Conservation (phyloP, 1,284 basidiomycete species). For the Termitomyces sp. region DNA sequence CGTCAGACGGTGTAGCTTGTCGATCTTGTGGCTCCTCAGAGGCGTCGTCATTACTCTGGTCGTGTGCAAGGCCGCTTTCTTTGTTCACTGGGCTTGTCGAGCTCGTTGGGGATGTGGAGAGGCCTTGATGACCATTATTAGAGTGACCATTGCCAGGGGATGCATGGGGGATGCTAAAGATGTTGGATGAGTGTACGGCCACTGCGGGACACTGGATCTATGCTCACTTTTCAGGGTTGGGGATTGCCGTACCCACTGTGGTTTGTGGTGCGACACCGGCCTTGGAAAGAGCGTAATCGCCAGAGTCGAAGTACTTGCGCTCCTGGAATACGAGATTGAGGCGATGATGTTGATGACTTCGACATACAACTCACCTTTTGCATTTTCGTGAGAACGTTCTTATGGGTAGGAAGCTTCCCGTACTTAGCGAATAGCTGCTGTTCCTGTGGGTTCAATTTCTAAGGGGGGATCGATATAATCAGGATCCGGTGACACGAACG, state of each 20-base stretch:
- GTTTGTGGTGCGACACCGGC: conserved; percentile 87
- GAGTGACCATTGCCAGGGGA: conserved; percentile 47
- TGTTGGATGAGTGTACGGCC: conserved; percentile 9
- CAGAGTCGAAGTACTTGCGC: conserved; percentile 97
- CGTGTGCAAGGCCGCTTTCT: conserved; percentile 55
- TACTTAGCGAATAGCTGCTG: conserved; percentile 93
- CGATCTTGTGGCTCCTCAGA: conserved; percentile 16
- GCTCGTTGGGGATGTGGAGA: conserved; percentile 71
- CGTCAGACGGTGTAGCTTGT: conserved; percentile 1
- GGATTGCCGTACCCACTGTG: conserved; percentile 89
- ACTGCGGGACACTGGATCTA: not conserved
- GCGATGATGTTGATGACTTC: conserved; percentile 2
- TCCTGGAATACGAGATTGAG: conserved; percentile 49
- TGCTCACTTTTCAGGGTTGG: conserved; percentile 87
- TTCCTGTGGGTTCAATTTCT: conserved; percentile 89
- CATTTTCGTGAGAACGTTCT: conserved; percentile 91
- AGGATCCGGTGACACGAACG: conserved; percentile 19
- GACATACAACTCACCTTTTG: conserved; percentile 65
- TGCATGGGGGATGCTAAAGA: conserved; percentile 67
- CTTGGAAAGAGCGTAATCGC: conserved; percentile 94
- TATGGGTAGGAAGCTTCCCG: conserved; percentile 90
- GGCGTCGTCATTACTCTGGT: conserved; percentile 26
- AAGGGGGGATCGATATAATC: conserved; percentile 20
- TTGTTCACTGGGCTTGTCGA: conserved; percentile 55
- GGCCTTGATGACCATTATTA: conserved; percentile 38